Percentiles rank a stretch among this genome's conserved stretches.
phyloP scores from a whole-genome alignment of 441 rosid genomes.

The Bruguiera hainesii region DNA sequence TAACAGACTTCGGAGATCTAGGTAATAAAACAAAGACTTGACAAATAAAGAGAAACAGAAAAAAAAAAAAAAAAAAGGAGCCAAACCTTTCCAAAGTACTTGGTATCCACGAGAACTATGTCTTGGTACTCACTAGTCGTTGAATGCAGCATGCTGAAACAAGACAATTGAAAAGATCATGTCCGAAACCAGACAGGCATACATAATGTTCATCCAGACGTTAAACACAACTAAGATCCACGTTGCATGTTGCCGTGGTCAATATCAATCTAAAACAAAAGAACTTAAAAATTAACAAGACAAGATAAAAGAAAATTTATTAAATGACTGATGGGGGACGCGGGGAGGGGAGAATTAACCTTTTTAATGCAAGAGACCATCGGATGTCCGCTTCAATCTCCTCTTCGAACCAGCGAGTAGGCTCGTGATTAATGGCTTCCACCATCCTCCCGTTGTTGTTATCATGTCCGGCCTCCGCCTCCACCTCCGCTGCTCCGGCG shows the following conservation, averaged over 20 bases:
- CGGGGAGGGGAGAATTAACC: background rate
- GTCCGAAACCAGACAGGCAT: too few species aligned
- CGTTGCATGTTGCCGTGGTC: too few species aligned
- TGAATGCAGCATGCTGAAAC: background rate
- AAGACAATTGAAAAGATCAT: background rate
- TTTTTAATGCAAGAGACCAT: background rate
- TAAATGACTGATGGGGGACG: too few species aligned
- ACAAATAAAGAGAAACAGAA: background rate
- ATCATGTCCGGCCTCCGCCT: background rate
- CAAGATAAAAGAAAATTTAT: background rate
- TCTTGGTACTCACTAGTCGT: background rate
- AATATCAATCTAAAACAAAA: background rate
- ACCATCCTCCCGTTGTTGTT: background rate
- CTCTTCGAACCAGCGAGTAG: background rate
- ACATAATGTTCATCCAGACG: too few species aligned
- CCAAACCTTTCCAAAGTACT: background rate
- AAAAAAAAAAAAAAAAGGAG: background rate
- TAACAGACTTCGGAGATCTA: too few species aligned
- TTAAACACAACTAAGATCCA: too few species aligned
- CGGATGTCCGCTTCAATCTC: background rate
- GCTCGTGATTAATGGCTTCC: background rate
- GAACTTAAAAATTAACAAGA: background rate
- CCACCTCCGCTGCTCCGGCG: background rate
- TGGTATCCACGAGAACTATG: background rate
- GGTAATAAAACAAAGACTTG: background rate